A percentile compares a stretch with the other conserved stretches of the same genome.
phyloP scores from a whole-genome alignment of 2,329 filamentous ascomycete genomes.

The Cercospora sojina region DNA sequence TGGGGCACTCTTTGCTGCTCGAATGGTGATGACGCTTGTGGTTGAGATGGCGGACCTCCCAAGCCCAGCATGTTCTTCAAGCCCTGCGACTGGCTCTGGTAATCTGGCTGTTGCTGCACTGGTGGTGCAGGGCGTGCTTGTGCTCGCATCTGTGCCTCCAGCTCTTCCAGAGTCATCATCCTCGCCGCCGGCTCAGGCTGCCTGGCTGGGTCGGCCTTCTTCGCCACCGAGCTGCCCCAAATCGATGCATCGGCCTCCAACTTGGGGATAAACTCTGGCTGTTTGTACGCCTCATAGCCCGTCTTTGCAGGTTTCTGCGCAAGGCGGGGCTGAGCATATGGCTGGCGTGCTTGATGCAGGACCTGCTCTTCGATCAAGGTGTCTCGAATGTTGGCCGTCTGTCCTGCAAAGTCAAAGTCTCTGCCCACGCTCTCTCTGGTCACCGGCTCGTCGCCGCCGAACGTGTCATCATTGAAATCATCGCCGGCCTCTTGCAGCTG shows the following conservation, averaged over 20 bases:
- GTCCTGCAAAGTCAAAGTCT: constrained; percentile 96
- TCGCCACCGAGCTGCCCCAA: constrained; percentile 76
- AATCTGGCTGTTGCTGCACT: constrained; percentile 23
- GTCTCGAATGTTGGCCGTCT: constrained; percentile 81
- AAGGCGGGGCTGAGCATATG: constrained; percentile 44
- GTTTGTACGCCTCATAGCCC: constrained; percentile 89
- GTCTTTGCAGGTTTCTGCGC: constrained; percentile 64
- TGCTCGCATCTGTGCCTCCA: constrained; percentile 85
- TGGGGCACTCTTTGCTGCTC: constrained; percentile 45
- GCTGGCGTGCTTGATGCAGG: constrained; percentile 74
- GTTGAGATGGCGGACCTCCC: constrained; percentile 25
- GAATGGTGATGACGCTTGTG: constrained; percentile 31
- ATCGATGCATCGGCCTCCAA: constrained; percentile 90
- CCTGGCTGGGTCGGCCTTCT: constrained; percentile 39
- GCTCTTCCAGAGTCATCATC: constrained; percentile 94
- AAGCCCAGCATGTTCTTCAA: constrained; percentile 39
- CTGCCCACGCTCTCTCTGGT: constrained; percentile 66
- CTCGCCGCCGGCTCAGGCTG: constrained; percentile 55
- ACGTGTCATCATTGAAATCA: constrained; percentile 95
- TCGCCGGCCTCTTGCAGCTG: constrained; percentile 89
- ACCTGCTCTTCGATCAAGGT: constrained; percentile 90
- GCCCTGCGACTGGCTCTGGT: constrained; percentile 36
- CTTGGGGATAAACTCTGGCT: constrained; percentile 80
- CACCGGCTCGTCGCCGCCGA: constrained; percentile 54
- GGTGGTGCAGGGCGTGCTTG: constrained; percentile 53